Percentiles rank a stretch among this genome's conserved stretches.
Evolutionary conservation across 129 eudicot species (phyloP).

Genomic region (Flaveria brownii): DNA sequence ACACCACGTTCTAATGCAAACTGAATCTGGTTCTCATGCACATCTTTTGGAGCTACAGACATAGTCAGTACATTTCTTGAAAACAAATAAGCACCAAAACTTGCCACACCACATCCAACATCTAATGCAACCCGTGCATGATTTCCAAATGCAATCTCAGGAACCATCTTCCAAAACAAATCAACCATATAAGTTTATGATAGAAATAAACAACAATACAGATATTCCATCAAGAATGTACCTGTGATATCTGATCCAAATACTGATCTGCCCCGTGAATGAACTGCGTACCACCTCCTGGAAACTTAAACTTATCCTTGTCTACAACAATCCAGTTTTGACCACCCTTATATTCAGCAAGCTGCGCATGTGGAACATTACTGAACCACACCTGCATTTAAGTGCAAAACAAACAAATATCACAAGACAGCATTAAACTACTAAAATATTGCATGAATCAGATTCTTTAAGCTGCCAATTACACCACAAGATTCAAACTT

Average conservation of each 20-base stretch:
- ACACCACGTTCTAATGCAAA: conserved; percentile 98
- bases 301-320: conserved; percentile 93
- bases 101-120: conserved; percentile 98
- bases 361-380: conserved; percentile 94
- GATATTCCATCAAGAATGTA: conserved; percentile 17
- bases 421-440: background rate
- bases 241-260: conserved; percentile 95
- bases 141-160: conserved; percentile 81
- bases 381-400: conserved; percentile 82
- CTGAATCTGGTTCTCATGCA: conserved; percentile 96
- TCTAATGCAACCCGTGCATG: conserved; percentile 85
- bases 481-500: background rate
- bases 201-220: conserved; percentile 18
- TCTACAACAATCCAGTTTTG: conserved; percentile 86
- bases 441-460: background rate
- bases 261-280: conserved; percentile 94
- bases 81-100: conserved; percentile 88
- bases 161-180: conserved; percentile 66
- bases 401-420: background rate
- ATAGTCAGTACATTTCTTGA: conserved; percentile 83
- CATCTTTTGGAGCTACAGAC: conserved; percentile 97
- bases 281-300: conserved; percentile 99
- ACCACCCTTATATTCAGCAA: conserved; percentile 96
- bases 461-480: conserved; percentile 12
- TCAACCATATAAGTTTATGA: background rate